A percentile compares a stretch with the other conserved stretches of the same genome.
Conservation (phyloP, 352 stramenopile species). For the Phytophthora pinifolia region DNA sequence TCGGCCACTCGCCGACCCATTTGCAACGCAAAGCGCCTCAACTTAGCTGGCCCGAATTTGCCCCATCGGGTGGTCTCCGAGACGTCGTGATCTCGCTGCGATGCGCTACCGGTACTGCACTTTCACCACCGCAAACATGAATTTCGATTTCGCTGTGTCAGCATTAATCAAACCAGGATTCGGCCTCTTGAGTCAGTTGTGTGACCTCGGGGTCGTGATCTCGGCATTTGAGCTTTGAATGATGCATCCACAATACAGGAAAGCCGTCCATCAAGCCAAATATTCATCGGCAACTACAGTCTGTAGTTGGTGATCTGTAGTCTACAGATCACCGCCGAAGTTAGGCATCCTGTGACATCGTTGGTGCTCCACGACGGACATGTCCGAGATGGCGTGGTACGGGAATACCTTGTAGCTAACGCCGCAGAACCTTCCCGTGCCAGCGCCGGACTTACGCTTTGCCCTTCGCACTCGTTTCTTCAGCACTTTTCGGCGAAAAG, state of each 20-base stretch:
- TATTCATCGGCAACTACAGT: conserved; percentile 4
- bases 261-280: conserved; percentile 12
- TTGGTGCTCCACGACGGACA: conserved; percentile 8
- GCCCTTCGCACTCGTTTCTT: conserved; percentile 6
- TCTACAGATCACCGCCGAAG: too few relatives aligned
- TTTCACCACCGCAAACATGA: too few relatives aligned
- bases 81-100: too few relatives aligned
- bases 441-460: conserved; percentile 6
- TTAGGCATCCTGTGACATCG: background rate
- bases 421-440: conserved; percentile 1
- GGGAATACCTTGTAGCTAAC: conserved; percentile 17
- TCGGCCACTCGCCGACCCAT: conserved; percentile 1
- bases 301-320: too few relatives aligned
- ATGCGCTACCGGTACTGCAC: too few relatives aligned
- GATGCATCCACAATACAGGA: conserved; percentile 3
- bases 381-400: conserved; percentile 13
- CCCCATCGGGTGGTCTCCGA: conserved; percentile 8
- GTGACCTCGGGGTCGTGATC: too few relatives aligned
- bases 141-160: conserved; percentile 1
- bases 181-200: conserved; percentile 14
- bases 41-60: conserved; percentile 13
- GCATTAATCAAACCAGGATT: conserved; percentile 8
- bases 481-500: conserved; percentile 11
- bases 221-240: too few relatives aligned
- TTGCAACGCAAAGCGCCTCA: conserved; percentile 19